These are phyloP conservation scores for Cicer yamashitae DNA, from an alignment of 306 rosid genomes.

Conservation along the genomic window DNA sequence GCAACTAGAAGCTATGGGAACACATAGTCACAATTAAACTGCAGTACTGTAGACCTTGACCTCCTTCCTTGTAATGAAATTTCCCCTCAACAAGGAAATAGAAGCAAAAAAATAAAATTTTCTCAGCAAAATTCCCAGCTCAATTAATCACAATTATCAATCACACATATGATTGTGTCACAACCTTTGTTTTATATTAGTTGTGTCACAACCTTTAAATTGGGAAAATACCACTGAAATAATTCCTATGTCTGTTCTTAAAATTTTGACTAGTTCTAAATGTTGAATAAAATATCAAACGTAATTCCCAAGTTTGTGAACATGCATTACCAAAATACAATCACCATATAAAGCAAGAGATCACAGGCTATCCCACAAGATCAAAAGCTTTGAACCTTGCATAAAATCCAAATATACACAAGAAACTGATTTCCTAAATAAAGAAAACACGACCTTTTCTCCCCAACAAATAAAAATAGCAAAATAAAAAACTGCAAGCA, in stretches of 20 bases:
- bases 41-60: background rate
- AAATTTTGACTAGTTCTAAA: background rate
- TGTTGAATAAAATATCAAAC: conserved; percentile 14
- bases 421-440: conserved; percentile 28
- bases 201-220: background rate
- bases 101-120: background rate
- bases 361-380: conserved; percentile 1
- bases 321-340: background rate
- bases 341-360: conserved; percentile 8
- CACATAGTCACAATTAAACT: background rate
- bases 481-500: background rate
- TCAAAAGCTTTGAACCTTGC: conserved; percentile 33
- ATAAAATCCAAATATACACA: conserved; percentile 20
- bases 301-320: conserved; percentile 7
- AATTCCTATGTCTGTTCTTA: background rate
- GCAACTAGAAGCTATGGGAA: background rate
- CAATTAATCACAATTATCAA: background rate
- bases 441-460: conserved; percentile 19
- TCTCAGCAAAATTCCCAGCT: background rate
- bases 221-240: background rate
- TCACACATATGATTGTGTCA: background rate
- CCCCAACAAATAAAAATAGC: background rate
- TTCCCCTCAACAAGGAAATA: background rate
- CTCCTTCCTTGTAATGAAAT: conserved; percentile 1
- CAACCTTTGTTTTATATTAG: background rate